Percentiles rank a stretch among this genome's conserved stretches.
phyloP scores from a whole-genome alignment of 116 monocot species.

The Phalaenopsis hybrid region DNA sequence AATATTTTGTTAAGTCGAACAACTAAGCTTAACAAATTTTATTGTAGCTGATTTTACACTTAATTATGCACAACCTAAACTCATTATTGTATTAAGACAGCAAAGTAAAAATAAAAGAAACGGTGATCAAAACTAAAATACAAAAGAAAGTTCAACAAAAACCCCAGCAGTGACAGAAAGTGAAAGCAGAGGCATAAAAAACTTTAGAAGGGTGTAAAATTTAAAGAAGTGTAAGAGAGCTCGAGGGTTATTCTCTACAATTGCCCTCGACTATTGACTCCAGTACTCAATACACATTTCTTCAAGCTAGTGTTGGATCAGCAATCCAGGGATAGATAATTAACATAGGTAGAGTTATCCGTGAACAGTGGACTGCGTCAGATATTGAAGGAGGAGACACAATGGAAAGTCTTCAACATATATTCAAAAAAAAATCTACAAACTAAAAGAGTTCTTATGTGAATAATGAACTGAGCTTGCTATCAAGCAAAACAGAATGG shows the following conservation, averaged over 20 bases:
- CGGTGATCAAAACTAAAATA: no score
- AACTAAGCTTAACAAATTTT: background rate
- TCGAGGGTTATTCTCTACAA: background rate
- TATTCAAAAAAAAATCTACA: no score
- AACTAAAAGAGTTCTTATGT: no score
- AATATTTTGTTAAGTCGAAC: no score
- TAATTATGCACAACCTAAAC: background rate
- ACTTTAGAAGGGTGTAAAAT: background rate
- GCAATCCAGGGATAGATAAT: background rate
- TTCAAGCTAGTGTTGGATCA: background rate
- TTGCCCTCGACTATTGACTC: background rate
- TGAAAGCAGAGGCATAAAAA: background rate
- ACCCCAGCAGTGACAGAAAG: background rate
- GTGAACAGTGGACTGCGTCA: no score
- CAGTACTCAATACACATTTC: background rate
- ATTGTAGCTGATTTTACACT: background rate
- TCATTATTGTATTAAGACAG: background rate
- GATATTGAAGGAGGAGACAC: no score
- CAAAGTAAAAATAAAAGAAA: background rate
- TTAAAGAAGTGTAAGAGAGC: background rate
- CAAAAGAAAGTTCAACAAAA: background rate
- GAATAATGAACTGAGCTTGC: no score
- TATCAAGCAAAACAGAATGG: no score
- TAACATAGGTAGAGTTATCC: no score
- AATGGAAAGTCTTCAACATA: no score